Percentiles rank a stretch among this genome's conserved stretches.
Conservation (phyloP, 1,284 basidiomycete species). For the Porogramme epimiltina region DNA sequence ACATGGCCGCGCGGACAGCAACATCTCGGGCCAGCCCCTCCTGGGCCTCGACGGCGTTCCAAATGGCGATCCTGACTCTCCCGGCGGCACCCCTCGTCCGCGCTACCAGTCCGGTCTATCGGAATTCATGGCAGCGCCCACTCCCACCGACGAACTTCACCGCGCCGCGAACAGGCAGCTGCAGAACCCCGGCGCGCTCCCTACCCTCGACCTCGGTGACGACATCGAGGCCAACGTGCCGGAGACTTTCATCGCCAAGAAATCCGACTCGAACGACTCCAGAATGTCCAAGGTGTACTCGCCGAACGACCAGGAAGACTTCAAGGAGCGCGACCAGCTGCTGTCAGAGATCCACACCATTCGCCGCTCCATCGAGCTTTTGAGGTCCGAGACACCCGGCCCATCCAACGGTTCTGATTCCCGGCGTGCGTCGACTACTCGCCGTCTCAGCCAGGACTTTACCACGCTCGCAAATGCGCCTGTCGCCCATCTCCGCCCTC, state of each 20-base stretch:
- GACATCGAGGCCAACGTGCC: conserved; percentile 76
- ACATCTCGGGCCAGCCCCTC: conserved; percentile 43
- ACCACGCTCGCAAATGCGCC: conserved; percentile 49
- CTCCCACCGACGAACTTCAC: conserved; percentile 57
- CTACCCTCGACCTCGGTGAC: conserved; percentile 70
- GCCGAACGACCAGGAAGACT: conserved; percentile 54
- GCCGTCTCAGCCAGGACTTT: conserved; percentile 64
- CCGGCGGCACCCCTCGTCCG: conserved; percentile 51
- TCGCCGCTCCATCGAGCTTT: conserved; percentile 71
- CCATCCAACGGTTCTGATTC: conserved; percentile 50
- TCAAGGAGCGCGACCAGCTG: conserved; percentile 69
- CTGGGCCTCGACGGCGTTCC: conserved; percentile 41
- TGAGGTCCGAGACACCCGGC: conserved; percentile 67
- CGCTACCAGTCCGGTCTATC: conserved; percentile 68
- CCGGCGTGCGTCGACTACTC: conserved; percentile 67
- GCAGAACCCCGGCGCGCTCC: conserved; percentile 62
- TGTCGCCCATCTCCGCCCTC: conserved; percentile 63
- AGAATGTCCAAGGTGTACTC: conserved; percentile 39
- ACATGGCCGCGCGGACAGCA: conserved; percentile 66
- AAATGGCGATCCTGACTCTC: conserved; percentile 47
- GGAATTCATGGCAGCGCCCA: conserved; percentile 66
- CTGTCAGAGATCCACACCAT: conserved; percentile 77
- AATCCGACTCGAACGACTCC: conserved; percentile 21
- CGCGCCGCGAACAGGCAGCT: conserved; percentile 44
- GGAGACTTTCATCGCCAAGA: conserved; percentile 53